Percentiles rank a stretch among this genome's conserved stretches.
Conservation (phyloP, 1,139 yeast genomes). For the Yamadazyma atmosphaerica region DNA sequence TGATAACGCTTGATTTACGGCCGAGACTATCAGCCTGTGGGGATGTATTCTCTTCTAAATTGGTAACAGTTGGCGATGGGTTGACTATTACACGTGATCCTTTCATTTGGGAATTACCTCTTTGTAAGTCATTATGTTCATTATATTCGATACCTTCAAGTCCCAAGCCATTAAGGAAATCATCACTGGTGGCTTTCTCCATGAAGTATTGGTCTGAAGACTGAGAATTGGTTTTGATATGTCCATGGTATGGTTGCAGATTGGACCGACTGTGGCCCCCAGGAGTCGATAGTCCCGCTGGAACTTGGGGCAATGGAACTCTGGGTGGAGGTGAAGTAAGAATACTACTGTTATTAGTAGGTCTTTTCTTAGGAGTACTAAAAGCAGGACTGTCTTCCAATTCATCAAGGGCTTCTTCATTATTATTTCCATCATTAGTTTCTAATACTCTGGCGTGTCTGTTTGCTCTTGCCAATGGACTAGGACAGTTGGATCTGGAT, state of each 20-base stretch:
- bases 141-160: constrained; percentile 37
- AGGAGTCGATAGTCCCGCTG: constrained; percentile 21
- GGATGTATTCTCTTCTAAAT: constrained; percentile 27
- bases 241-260: constrained; percentile 1
- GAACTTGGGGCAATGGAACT: constrained; percentile 27
- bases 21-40: constrained; percentile 5
- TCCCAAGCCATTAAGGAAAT: constrained; percentile 39
- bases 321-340: constrained; percentile 37
- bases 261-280: constrained; percentile 5
- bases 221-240: constrained; percentile 9
- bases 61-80: constrained; percentile 39
- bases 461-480: constrained; percentile 47
- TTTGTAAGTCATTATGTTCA: constrained; percentile 13
- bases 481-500: constrained; percentile 30
- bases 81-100: constrained; percentile 13
- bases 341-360: constrained; percentile 5
- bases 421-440: constrained; percentile 30
- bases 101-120: constrained; percentile 7
- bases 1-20: constrained; percentile 30
- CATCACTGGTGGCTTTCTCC: constrained; percentile 19
- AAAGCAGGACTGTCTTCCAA: constrained; percentile 11
- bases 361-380: constrained; percentile 21
- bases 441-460: constrained; percentile 51
- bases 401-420: constrained; percentile 9
- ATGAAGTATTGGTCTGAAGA: constrained; percentile 15